phyloP scores from a whole-genome alignment of 2,329 filamentous ascomycete species.

The Tolypocladium album region DNA sequence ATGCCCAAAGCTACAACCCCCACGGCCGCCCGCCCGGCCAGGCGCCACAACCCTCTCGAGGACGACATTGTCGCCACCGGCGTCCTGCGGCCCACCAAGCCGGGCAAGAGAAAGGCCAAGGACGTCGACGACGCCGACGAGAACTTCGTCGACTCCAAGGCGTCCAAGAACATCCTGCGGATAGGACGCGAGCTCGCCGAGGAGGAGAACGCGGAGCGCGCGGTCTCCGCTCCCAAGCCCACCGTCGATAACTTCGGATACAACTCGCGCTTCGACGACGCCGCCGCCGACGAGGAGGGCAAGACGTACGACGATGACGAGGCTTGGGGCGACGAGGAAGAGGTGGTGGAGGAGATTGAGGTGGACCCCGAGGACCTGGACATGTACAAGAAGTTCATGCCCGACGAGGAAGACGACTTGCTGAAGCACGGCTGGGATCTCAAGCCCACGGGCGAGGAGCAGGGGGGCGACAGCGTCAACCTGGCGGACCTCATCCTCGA shows the following conservation, averaged over 20 bases:
- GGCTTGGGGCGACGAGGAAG: slow-evolving; percentile 72
- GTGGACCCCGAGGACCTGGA: slow-evolving; percentile 83
- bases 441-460: slow-evolving; percentile 33
- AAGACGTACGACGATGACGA: slow-evolving; percentile 42
- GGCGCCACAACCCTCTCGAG: slow-evolving; percentile 82
- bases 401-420: slow-evolving; percentile 59
- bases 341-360: slow-evolving; percentile 61
- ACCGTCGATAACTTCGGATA: slow-evolving; percentile 59
- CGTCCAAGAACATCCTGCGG: slow-evolving; percentile 78
- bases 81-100: slow-evolving; percentile 57
- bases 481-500: slow-evolving; percentile 86
- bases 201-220: slow-evolving; percentile 48
- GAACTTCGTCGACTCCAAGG: slow-evolving; percentile 74
- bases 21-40: slow-evolving; percentile 43
- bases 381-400: slow-evolving; percentile 84
- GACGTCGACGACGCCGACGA: slow-evolving; percentile 51
- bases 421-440: slow-evolving; percentile 53
- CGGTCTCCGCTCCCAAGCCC: slow-evolving; percentile 25
- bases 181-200: slow-evolving; percentile 83
- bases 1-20: slow-evolving; percentile 75
- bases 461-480: slow-evolving; percentile 53
- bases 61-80: slow-evolving; percentile 70
- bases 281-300: slow-evolving; percentile 34
- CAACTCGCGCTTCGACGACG: slow-evolving; percentile 59
- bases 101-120: slow-evolving; percentile 59